Base-by-base conservation (phyloP, 2,329 filamentous ascomycete genomes). In the Penicillium sp. region DNA sequence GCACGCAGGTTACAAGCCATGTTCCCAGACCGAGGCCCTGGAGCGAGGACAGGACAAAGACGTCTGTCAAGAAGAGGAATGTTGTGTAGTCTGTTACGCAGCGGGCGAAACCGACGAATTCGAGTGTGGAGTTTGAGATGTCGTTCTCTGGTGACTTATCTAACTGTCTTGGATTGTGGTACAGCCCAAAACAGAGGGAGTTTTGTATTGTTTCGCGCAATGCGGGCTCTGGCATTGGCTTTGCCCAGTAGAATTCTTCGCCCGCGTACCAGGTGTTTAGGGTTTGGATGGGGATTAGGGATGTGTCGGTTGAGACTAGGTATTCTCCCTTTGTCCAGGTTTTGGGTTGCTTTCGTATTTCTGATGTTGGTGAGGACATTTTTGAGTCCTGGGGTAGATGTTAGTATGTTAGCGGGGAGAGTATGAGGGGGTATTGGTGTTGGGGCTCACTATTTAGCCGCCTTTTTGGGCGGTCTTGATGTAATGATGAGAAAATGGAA, bases 1-100 rank as follows among this genome's bases (percentile, higher is more conserved):
- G 38, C n/a, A 62, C 53, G 43, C 59, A 53, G 56, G 60, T 49
- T 58, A 66, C 39, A 21, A 62, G 38, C 60, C 60, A 62, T 6
- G 38, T 48, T 7, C 60, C 60, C 1, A 62, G 49, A 4, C 55
- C 55, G 10, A 29, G 35, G 3, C 60, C 60, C 35, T 61, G 58
- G 29, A 52, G 45, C 1, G 36, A 33, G 7, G 55, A 50, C 1
- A 56, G 38, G 13, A 62, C 42, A 38, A 51, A 62, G 7, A 62
- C 49, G 15, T 62, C 60, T 8, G 60, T 61, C 10, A 62, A 43
- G 29, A 58, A 62, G 29, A 53, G 39, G 27, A 62, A 61, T 4
- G 58, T 62, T 2, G 52, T 50, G 31, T 21, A 35, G 33, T 62
- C 60, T 43, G 58, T 60, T 17, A 62, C 36, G 12, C 51, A 50